Base-by-base conservation (phyloP, 2,329 filamentous ascomycete species). In the Trichoderma koningiopsis region DNA sequence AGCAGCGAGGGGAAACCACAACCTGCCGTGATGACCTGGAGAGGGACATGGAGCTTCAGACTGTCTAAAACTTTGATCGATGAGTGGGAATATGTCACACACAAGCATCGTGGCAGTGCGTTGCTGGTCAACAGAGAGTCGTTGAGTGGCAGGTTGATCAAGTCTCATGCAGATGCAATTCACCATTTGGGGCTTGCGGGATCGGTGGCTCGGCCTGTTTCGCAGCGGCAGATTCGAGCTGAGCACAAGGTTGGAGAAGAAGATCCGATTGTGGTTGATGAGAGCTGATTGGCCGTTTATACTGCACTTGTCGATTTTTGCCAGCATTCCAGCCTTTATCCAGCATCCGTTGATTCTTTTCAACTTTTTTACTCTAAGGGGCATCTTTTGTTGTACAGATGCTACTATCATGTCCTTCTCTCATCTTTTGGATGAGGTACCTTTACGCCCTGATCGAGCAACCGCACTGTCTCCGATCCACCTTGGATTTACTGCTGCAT, bases 51-150 rank as follows among this genome's bases (percentile, higher is more conserved):
- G 37, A 27, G 68, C 13, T 53, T 72, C 35, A n/a, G n/a, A 43
- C 56, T 73, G 37, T n/a, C 37, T 16, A 2, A 27, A 29, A 29
- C 49, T 8, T 70, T 71, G 8, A 71, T 61, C n/a, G 62, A 69
- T 65, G 71, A 72, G 56, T 76, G 73, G 74, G 63, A 75, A 56
- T 58, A 40, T 7, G 40, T 43, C 40, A 43, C 40, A n/a, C 2
- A 43, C 16, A 43, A n/a, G 40, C 19, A 7, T 8, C 40, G 8
- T n/a, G 40, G 40, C 40, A n/a, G 8, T 16, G 40, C 2, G n/a
- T n/a, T n/a, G 0, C 0, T 43, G 14, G 6, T 43, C 19, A 43
- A 19, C 3, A 16, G 7, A n/a, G 40, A 43, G 19, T 19, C 7
- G 40, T 8, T 43, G 40, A n/a, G 19, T n/a, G 40, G 16, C 19